Evolutionary conservation across 805 yeast genomes (phyloP).

Genomic region (Yarrowia yakushimensis): DNA sequence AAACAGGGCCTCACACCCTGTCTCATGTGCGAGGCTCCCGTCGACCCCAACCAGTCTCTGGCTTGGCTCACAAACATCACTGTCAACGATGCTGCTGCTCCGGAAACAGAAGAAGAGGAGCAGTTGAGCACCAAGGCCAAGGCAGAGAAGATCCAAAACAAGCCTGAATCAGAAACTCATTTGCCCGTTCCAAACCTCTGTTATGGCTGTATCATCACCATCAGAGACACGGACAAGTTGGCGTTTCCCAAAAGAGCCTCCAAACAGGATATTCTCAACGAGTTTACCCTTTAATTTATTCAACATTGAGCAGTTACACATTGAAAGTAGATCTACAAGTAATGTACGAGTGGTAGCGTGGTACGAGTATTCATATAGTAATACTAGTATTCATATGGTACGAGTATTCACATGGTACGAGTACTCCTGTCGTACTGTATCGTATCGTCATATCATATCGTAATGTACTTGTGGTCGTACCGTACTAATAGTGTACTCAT

Average conservation of each 20-base stretch:
- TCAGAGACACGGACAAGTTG: not conserved
- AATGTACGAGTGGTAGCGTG: too few relatives aligned
- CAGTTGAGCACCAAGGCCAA: not conserved
- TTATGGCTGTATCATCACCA: slow-evolving; percentile 9
- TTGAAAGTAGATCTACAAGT: too few relatives aligned
- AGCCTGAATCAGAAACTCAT: not conserved
- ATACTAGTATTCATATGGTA: too few relatives aligned
- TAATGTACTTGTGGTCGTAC: too few relatives aligned
- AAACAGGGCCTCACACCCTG: not conserved
- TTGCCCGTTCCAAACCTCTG: slow-evolving; percentile 7
- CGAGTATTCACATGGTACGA: too few relatives aligned
- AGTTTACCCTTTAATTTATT: slow-evolving; percentile 1
- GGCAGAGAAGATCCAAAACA: not conserved
- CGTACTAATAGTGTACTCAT: too few relatives aligned
- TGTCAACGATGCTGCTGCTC: slow-evolving; percentile 10
- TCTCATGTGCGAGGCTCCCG: not conserved
- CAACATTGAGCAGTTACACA: too few relatives aligned
- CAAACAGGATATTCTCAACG: slow-evolving; percentile 14
- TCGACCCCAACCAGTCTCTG: not conserved
- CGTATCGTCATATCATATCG: too few relatives aligned
- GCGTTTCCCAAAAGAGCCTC: not conserved
- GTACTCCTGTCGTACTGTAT: too few relatives aligned
- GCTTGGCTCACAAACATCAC: slow-evolving; percentile 19
- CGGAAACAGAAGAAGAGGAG: not conserved
- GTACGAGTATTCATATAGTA: too few relatives aligned